Percentiles rank a stretch among this genome's conserved stretches.
phyloP scores from a whole-genome alignment of 2,329 filamentous ascomycete genomes.

The Fusarium ramigenum region DNA sequence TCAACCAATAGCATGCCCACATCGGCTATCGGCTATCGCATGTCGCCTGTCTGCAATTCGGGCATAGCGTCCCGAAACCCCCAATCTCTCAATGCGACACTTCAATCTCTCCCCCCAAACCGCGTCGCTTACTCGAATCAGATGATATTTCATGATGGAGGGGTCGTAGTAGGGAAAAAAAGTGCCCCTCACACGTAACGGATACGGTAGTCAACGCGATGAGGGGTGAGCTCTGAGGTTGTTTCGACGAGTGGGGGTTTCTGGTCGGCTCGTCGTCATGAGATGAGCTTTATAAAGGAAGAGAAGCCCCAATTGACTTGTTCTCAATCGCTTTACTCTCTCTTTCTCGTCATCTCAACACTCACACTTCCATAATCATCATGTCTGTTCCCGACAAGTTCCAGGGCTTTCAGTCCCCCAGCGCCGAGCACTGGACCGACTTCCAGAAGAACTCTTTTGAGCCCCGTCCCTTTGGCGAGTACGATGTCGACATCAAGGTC shows the following conservation, averaged over 20 bases:
- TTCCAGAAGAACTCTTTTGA: slow-evolving; percentile 79
- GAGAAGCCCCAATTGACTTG: slow-evolving; percentile 7
- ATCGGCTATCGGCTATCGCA: slow-evolving; percentile 26
- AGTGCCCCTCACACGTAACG: slow-evolving; percentile 30
- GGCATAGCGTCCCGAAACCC: slow-evolving; percentile 27
- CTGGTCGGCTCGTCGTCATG: neutral
- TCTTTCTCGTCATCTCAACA: slow-evolving; percentile 1
- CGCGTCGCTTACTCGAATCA: slow-evolving; percentile 4
- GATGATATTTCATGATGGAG: slow-evolving; percentile 17
- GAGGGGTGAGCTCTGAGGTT: slow-evolving; percentile 18
- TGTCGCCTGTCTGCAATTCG: slow-evolving; percentile 23
- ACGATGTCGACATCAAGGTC: slow-evolving; percentile 89
- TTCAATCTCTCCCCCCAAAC: slow-evolving; percentile 24
- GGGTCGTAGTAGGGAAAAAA: neutral
- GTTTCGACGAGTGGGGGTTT: slow-evolving; percentile 28
- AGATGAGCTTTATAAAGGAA: slow-evolving; percentile 30
- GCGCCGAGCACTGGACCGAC: slow-evolving; percentile 63
- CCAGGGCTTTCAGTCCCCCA: slow-evolving; percentile 68
- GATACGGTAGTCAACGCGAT: slow-evolving; percentile 15
- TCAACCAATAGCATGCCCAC: neutral
- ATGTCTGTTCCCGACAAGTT: slow-evolving; percentile 69
- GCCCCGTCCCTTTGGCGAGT: slow-evolving; percentile 86
- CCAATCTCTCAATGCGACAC: slow-evolving; percentile 29
- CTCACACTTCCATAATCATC: neutral
- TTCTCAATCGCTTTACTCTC: neutral